These are phyloP conservation scores for Tulasnella sp. DNA, from an alignment of 768 basidiomycete genomes.

Conservation along the genomic window DNA sequence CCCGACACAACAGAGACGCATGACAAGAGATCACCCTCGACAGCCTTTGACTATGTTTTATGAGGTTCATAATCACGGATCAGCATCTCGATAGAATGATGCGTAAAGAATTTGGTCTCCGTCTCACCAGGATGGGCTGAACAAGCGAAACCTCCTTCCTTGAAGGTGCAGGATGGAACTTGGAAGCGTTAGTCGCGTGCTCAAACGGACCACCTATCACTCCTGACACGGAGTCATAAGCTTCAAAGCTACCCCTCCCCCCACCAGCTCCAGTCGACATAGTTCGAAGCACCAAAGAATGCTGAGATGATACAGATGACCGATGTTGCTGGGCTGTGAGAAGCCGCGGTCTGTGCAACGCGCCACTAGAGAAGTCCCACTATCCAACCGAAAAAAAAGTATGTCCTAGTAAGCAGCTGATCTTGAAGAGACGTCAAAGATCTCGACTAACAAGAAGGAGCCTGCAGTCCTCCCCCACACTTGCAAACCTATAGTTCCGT, in stretches of 20 bases:
- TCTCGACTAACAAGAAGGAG: slow-evolving; percentile 57
- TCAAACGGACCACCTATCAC: not conserved
- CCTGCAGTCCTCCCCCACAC: slow-evolving; percentile 95
- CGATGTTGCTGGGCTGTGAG: slow-evolving; percentile 61
- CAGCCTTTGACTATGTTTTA: slow-evolving; percentile 53
- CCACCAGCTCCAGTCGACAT: slow-evolving; percentile 9
- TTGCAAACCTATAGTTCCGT: slow-evolving; percentile 78
- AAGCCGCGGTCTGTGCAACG: slow-evolving; percentile 77
- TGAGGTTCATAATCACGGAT: not conserved
- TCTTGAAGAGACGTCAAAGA: slow-evolving; percentile 15
- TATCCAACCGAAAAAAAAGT: slow-evolving; percentile 26
- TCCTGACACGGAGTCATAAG: not conserved
- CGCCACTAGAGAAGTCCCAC: slow-evolving; percentile 94
- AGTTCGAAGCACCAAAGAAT: slow-evolving; percentile 54
- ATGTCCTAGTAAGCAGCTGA: slow-evolving; percentile 9
- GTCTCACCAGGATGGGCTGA: slow-evolving; percentile 72
- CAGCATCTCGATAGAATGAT: not conserved
- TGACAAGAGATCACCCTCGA: slow-evolving; percentile 71
- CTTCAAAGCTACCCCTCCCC: slow-evolving; percentile 4
- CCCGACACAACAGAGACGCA: slow-evolving; percentile 67
- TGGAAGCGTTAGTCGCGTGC: slow-evolving; percentile 2
- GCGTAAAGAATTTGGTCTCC: slow-evolving; percentile 13
- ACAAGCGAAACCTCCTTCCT: slow-evolving; percentile 82
- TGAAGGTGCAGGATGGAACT: slow-evolving; percentile 79
- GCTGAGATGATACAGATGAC: slow-evolving; percentile 63